Base-by-base conservation (phyloP, 176 grass and related monocot species). In the Aegilops bicornis region DNA sequence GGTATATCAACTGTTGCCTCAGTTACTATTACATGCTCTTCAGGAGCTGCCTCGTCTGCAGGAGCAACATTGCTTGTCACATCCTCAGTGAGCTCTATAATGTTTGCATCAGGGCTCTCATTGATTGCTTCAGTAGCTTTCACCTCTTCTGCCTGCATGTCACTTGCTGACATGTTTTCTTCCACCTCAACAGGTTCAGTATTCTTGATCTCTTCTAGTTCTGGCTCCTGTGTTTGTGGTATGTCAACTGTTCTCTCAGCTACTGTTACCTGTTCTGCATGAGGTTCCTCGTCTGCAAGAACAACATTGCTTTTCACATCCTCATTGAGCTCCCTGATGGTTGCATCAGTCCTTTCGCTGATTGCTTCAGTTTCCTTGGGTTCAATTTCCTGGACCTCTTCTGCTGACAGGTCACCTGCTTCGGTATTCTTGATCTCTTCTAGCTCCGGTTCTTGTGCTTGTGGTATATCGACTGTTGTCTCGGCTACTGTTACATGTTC, bases 131-230 rank as follows among this genome's bases (percentile, higher is more conserved):
- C 74, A 84, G 36, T 56, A n/a, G n/a, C n/a, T 31, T 31, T 73
- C 45, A 40, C 63, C 40, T 37, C 45, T 73, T 84, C 87, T 73
- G n/a, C 32, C 66, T 43, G 59, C 32, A 64, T 29, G 48, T 36
- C 50, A 62, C 73, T 15, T 69, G 73, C 11, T 62, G 4, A 47
- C 32, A 35, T 83, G 35, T 48, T 78, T 27, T 79, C 64, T 19
- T 61, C 22, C 22, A 23, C 19, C 22, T 60, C 81, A 71, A 50
- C 31, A 29, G 64, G 9, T 48, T 78, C 56, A 65, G 2, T n/a
- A 25, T 73, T 70, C 30, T 89, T 73, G n/a, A 2, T 39, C 54
- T 88, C 81, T 80, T 84, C 56, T 84, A 64, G 30, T 56, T 80
- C 68, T 43, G 24, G 5, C 58, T 58, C 82, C 3, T 80, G 82